Evolutionary conservation across 164 flowering plant genomes (phyloP).

Genomic region (Magnolia sinica): DNA sequence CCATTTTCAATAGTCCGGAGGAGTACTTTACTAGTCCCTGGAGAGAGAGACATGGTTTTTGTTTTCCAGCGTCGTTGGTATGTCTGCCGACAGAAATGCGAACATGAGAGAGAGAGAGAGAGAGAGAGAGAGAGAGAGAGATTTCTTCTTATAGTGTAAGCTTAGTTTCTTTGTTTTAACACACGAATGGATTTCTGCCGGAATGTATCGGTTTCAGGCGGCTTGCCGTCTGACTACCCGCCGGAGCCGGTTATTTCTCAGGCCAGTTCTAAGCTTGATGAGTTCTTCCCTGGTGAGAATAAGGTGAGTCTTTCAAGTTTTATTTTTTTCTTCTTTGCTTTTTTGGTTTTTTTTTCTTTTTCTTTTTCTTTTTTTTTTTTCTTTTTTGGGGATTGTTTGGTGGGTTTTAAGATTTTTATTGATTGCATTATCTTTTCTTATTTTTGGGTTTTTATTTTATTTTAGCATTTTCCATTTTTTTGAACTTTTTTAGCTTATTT

Average conservation of each 20-base stretch:
- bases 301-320: slow-evolving; percentile 21
- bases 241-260: slow-evolving; percentile 25
- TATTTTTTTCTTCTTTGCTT: background rate
- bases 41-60: background rate
- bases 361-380: background rate
- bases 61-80: slow-evolving; percentile 18
- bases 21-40: too few relatives aligned
- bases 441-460: too few relatives aligned
- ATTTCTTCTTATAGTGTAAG: background rate
- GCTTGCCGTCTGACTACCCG: slow-evolving; percentile 26
- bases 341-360: background rate
- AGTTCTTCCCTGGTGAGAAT: slow-evolving; percentile 38
- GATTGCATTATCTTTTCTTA: too few relatives aligned
- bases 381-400: background rate
- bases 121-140: background rate
- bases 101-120: background rate
- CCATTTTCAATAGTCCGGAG: background rate
- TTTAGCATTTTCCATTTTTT: too few relatives aligned
- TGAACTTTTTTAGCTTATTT: too few relatives aligned
- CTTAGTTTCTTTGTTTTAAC: background rate
- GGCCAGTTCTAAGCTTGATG: slow-evolving; percentile 32
- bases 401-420: background rate
- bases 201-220: slow-evolving; percentile 38
- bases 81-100: slow-evolving; percentile 47
- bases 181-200: slow-evolving; percentile 40